A percentile compares a stretch with the other conserved stretches of the same genome.
These are phyloP conservation scores for Fomitopsis pinicola DNA, from an alignment of 1,284 basidiomycete genomes.

Conservation along the genomic window DNA sequence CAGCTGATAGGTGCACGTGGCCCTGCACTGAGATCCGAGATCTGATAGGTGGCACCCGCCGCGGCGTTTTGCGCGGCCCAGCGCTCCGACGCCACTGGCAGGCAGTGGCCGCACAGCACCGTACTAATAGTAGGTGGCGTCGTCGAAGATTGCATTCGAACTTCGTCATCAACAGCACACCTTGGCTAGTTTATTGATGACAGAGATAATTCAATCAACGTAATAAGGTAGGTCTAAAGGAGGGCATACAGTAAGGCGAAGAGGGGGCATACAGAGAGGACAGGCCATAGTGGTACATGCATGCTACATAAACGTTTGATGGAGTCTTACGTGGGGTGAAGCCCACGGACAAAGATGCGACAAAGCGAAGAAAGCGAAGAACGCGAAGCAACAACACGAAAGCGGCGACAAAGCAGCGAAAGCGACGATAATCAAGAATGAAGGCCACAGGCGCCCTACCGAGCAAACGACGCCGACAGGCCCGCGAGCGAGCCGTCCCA, in stretches of 20 bases:
- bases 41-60: too few relatives aligned
- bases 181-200: neutral
- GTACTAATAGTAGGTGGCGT: too few relatives aligned
- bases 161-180: too few relatives aligned
- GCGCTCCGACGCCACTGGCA: too few relatives aligned
- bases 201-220: neutral
- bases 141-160: too few relatives aligned
- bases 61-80: too few relatives aligned
- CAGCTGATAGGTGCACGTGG: too few relatives aligned
- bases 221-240: neutral
- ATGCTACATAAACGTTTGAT: neutral
- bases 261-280: neutral
- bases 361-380: neutral
- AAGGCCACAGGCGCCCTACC: too few relatives aligned
- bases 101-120: too few relatives aligned
- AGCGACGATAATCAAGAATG: too few relatives aligned
- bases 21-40: too few relatives aligned
- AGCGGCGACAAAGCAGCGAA: neutral
- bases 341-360: neutral
- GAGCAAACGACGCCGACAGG: neutral
- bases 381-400: neutral
- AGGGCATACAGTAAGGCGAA: neutral
- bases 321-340: neutral
- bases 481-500: neutral
- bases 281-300: neutral